Base-by-base conservation (phyloP, 345 rosid genomes). In the Stellera chamaejasme region DNA sequence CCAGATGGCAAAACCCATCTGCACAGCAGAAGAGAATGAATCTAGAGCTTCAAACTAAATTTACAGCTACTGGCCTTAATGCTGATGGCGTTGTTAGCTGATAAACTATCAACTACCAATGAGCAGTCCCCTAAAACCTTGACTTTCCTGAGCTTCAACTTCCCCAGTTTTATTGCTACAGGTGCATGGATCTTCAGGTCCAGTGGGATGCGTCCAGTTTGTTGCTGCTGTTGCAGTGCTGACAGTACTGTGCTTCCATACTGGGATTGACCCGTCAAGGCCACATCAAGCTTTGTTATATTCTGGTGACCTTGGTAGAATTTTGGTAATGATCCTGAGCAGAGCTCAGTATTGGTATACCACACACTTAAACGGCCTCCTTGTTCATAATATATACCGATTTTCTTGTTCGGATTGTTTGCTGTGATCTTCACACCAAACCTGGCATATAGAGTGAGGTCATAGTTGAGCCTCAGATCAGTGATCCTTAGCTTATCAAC, bases 281-380 rank as follows among this genome's bases (percentile, higher is more conserved):
- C 66, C 42, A 91, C 81, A 14, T 79, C 75, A 4, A 91, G 74
- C 60, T 77, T 83, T 6, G 95, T 91, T 42, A 79, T 69, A 58
- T 91, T 91, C 36, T 45, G 75, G 63, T 88, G 84, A 12, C 96
- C 92, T 60, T 91, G 96, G 66, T 88, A 83, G 83, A 91, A 88
- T 67, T 26, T 79, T 1, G 98, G 96, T 50, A 91, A 61, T 3
- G 84, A 61, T 11, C 98, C 98, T 59, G 72, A 69, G 28, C 98
- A 88, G 0, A 91, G 83, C 72, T 67, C 69, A n/a, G 80, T 68
- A 42, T 72, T 70, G 8, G 59, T 49, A 66, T 85, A 82, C 98
- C 90, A 88, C 7, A 91, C 92, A 19, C 79, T 78, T 10, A 88
- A 50, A 32, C 27, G 66, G 1, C 96, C 85, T 25, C 87, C 96